Evolutionary conservation across 2,329 filamentous ascomycete species (phyloP).

Genomic region (Bipolaris cookei): DNA sequence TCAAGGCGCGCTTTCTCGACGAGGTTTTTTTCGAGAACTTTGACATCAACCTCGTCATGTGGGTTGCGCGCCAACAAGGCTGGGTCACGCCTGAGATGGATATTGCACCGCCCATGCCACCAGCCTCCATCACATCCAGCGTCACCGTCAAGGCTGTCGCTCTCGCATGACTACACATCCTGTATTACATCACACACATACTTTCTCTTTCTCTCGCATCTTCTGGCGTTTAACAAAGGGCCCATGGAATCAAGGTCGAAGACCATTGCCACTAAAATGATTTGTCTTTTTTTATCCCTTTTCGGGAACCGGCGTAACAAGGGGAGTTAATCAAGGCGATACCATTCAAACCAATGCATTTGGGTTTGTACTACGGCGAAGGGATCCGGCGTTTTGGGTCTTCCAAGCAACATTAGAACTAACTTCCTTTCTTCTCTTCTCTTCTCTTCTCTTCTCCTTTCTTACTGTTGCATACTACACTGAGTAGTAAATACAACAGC

Average conservation of each 20-base stretch:
- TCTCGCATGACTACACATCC: conserved; percentile 4
- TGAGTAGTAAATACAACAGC: too few species aligned
- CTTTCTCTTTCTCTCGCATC: neutral
- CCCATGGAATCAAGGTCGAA: neutral
- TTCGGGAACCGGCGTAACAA: neutral
- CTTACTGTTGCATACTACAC: too few species aligned
- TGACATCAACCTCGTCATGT: conserved; percentile 51
- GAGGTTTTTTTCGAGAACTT: conserved; percentile 55
- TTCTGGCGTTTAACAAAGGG: conserved; percentile 3
- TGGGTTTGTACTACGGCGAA: neutral
- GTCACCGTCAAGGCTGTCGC: conserved; percentile 19
- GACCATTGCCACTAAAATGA: conserved; percentile 3
- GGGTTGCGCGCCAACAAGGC: conserved; percentile 44
- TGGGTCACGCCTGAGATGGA: conserved; percentile 32
- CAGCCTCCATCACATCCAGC: conserved; percentile 25
- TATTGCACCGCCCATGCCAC: conserved; percentile 32
- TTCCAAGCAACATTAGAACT: neutral
- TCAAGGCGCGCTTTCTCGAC: conserved; percentile 58
- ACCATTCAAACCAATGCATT: neutral
- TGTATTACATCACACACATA: neutral
- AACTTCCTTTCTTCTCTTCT: neutral
- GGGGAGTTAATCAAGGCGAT: neutral
- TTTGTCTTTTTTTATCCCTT: neutral
- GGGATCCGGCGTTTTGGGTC: neutral
- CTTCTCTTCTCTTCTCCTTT: too few species aligned